A percentile compares a stretch with the other conserved stretches of the same genome.
Conservation (phyloP, 352 stramenopile species). For the Globisporangium mamillatum region DNA sequence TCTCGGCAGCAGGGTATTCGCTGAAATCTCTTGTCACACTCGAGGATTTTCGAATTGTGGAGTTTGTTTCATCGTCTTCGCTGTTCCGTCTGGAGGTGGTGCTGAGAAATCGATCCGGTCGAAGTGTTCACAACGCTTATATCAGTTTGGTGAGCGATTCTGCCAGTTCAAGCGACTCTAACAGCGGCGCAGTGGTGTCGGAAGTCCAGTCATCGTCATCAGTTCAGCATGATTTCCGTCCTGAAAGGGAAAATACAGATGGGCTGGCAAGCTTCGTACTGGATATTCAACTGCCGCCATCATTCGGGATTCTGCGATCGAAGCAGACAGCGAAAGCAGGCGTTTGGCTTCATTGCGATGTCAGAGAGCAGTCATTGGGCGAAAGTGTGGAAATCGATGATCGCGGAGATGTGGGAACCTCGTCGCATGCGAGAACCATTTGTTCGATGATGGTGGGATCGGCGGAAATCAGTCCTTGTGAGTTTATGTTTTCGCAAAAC, state of each 20-base stretch:
- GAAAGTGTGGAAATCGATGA: neutral
- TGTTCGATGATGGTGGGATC: constrained; percentile 7
- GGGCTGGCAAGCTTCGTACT: constrained; percentile 10
- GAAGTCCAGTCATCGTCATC: constrained; percentile 12
- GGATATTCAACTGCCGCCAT: constrained; percentile 5
- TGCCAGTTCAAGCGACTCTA: neutral
- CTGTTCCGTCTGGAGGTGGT: constrained; percentile 30
- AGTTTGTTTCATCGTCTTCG: constrained; percentile 37
- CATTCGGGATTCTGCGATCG: constrained; percentile 7
- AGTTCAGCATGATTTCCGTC: neutral
- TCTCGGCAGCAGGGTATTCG: neutral
- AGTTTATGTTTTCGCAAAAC: neutral
- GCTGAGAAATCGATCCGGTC: constrained; percentile 26
- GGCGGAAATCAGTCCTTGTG: constrained; percentile 4
- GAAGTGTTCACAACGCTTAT: constrained; percentile 23
- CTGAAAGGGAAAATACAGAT: neutral
- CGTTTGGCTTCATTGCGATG: constrained; percentile 22
- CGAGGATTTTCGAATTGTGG: constrained; percentile 29
- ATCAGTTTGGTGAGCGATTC: constrained; percentile 19
- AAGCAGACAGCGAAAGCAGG: constrained; percentile 1
- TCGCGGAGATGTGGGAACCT: neutral
- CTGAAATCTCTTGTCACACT: constrained; percentile 23
- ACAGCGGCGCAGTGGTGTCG: neutral
- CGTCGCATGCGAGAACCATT: neutral
- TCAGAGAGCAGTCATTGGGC: neutral